Evolutionary conservation across 2,329 filamentous ascomycete genomes (phyloP), one percentile per base, ranked within the genome.

Genomic region (Aspergillus viridinutans): DNA sequence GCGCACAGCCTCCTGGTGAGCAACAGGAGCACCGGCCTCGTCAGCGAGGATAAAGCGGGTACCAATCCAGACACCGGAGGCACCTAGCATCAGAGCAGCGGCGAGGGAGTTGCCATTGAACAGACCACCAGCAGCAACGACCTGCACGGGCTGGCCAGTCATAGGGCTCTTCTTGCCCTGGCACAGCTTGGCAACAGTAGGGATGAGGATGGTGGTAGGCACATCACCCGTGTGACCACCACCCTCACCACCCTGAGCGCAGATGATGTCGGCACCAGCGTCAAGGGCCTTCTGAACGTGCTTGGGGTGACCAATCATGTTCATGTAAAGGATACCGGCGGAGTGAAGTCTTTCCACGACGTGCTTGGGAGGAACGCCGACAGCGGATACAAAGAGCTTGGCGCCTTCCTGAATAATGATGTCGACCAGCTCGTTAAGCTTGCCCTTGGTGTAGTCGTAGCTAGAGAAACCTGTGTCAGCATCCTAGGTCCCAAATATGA

Each of bases 301-400:
- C 87, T 99, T 99, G 72, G 94, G 93, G 83, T 99, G 94, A 65
- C 94, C 94, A 74, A 99, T 92, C 94, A 99, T 99, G 87, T 99
- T 99, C 94, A 97, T 97, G 84, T 95, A 96, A 65, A 96, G 83
- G 66, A 99, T 85, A 65, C 92, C 92, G 70, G 86, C 80, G 72
- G 86, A 84, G 84, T 99, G 94, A 49, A 99, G 86, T 73, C 85
- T 89, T 64, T 97, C 92, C 69, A 99, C 92, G 58, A 97, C 88
- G 66, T 84, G 80, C 78, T 90, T 90, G 65, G 94, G 91, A 47
- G 94, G 92, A 26, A 97, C 89, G 70, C 94, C 94, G 74, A 99
- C 92, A 69, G 94, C 94, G 53, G 90, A 97, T 68, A 99, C 94
- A 80, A 99, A 99, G 58, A 99, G 86, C 76, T 87, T 92, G 60